Evolutionary conservation across 2,329 filamentous ascomycete genomes (phyloP), one percentile per base, ranked within the genome.

Genomic region (Trichoderma cornu-damae): DNA sequence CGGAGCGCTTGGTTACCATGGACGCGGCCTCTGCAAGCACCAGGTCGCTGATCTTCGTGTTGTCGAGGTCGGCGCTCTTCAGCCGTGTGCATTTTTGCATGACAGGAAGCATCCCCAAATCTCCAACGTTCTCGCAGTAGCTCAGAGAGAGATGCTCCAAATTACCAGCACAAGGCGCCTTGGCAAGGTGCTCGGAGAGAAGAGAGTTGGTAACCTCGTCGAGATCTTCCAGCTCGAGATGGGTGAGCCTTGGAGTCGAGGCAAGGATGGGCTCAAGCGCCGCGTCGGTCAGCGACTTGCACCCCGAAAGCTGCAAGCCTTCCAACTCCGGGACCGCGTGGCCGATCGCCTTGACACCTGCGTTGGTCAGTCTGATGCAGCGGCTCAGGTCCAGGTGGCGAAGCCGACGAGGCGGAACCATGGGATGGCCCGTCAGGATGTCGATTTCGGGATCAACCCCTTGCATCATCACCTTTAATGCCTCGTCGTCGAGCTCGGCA

Each of bases 181-280:
- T 87, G 47, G 90, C 85, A 6, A 99, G 77, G 60, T 88, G 83
- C 56, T 90, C 80, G 0, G 80, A 80, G 2, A 96, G 75, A 1
- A 90, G 75, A 3, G 76, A 74, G 68, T 97, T 95, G 16, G 88
- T 92, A 12, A 97, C 75, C 26, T 85, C 79, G 4, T 85, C 79
- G 11, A 96, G 78, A 64, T 96, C 92, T 71, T 99, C 94, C 2
- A 97, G 75, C 63, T 97, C 94, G 40, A 99, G 78, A 68, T 95
- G 90, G 0, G 89, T 92, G 16, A 99, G 80, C 4, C 81, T 79
- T 1, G 90, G 88, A 0, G 88, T 83, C 0, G 89, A 89, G 4
- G 84, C 85, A 2, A 97, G 74, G 18, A 97, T 78, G 1, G 84
- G 80, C 46, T 83, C 81, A 20, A 99, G 77, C 0, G 87, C 85